Percentiles rank a stretch among this genome's conserved stretches.
These are phyloP conservation scores for Exophiala viscosa DNA, from an alignment of 2,329 filamentous ascomycete species.

Conservation along the genomic window DNA sequence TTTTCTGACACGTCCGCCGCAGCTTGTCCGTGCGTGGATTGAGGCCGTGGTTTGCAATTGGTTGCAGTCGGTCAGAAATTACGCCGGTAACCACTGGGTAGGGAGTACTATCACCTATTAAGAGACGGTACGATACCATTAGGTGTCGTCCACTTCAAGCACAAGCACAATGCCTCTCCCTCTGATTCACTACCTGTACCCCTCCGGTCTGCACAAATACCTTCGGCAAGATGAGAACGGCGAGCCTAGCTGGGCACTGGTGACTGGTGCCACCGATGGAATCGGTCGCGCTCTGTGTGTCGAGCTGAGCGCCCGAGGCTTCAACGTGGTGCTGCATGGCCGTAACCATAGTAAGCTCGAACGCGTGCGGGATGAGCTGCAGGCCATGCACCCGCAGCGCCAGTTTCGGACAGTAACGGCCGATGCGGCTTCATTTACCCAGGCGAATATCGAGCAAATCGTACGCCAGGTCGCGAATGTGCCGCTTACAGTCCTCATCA, in stretches of 20 bases:
- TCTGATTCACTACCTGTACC: conserved; percentile 2
- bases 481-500: conserved; percentile 52
- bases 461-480: conserved; percentile 36
- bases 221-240: conserved; percentile 32
- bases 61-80: not conserved
- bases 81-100: not conserved
- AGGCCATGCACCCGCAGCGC: not conserved
- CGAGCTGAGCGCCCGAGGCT: conserved; percentile 83
- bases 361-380: conserved; percentile 39
- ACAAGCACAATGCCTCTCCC: not conserved
- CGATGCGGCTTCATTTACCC: conserved; percentile 37
- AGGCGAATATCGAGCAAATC: conserved; percentile 26
- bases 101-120: not conserved
- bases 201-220: conserved; percentile 1
- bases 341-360: conserved; percentile 50
- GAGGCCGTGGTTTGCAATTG: not conserved
- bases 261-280: conserved; percentile 93
- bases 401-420: conserved; percentile 38
- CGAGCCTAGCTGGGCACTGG: conserved; percentile 78
- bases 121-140: not conserved
- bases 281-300: conserved; percentile 92
- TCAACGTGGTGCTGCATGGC: conserved; percentile 79
- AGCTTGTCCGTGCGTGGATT: not conserved
- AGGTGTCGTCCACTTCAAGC: not conserved
- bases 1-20: too few relatives aligned